Base-by-base conservation (phyloP, 495 filamentous ascomycete genomes). In the Cairneyella variabilis region DNA sequence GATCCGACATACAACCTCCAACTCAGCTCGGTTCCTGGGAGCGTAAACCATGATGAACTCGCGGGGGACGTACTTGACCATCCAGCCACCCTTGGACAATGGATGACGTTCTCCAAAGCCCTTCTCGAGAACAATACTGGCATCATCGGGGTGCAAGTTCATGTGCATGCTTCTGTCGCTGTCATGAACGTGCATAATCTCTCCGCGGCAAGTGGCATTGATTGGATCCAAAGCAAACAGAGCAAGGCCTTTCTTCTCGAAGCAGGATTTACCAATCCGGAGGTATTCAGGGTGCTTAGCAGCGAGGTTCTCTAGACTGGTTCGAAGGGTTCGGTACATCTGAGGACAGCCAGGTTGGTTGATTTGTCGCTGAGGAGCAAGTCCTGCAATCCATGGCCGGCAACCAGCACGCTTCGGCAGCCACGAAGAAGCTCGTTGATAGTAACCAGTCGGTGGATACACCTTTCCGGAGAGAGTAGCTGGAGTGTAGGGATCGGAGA, bases 31-130 rank as follows among this genome's bases (percentile, higher is more conserved):
- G 34, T 80, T 71, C 39, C 86, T 73, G 0, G 91, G 90, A 21
- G 91, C 88, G 71, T 97, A 97, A 12, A 97, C 76, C 77, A 96
- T 82, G 34, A 88, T 37, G 37, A 62, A 64, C 23, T 64, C 62
- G 5, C 53, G 55, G n/a, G 61, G 61, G 26, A 64, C 61, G 30
- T 64, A 62, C 21, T 27, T 17, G 16, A 30, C 50, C 58, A 64
- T 59, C 62, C 58, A 61, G 9, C 76, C 76, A 21, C 75, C 79
- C 54, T 83, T 82, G 2, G 88, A 83, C 54, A 95, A 75, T 1
- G 88, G 88, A 68, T 95, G 90, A n/a, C 90, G 74, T 67, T 96
- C 80, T n/a, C 87, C 91, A 90, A 89, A 95, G 17, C 90, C 87
- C 38, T 80, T 82, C 53, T 90, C 83, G 28, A 96, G 70, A 17